A percentile compares a stretch with the other conserved stretches of the same genome.
phyloP scores from a whole-genome alignment of 257 asterid species.

The Plantago major region DNA sequence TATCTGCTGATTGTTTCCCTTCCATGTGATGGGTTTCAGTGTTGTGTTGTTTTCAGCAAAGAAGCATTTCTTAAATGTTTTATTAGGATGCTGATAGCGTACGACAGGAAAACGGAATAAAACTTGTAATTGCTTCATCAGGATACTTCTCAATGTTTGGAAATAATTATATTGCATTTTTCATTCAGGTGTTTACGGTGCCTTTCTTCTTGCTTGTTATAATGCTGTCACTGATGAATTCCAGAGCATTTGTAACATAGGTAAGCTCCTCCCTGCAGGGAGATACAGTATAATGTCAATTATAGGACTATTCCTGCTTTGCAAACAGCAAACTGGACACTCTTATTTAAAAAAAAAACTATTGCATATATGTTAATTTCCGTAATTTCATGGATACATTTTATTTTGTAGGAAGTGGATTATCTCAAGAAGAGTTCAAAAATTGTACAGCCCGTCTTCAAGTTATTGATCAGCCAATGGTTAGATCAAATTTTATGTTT shows the following conservation, averaged over 20 bases:
- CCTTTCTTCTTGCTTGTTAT: constrained; percentile 96
- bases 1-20: too few species aligned
- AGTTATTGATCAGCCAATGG: constrained; percentile 83
- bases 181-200: constrained; percentile 70
- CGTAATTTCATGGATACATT: constrained; percentile 2
- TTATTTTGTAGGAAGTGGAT: constrained; percentile 68
- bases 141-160: not conserved
- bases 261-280: constrained; percentile 31
- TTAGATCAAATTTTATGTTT: constrained; percentile 22
- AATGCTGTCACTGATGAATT: constrained; percentile 76
- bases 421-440: constrained; percentile 78
- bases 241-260: constrained; percentile 93
- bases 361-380: not conserved
- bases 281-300: constrained; percentile 13
- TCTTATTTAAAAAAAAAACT: constrained; percentile 6
- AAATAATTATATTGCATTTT: constrained; percentile 10
- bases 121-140: too few species aligned
- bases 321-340: constrained; percentile 2
- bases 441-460: constrained; percentile 80
- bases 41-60: too few species aligned
- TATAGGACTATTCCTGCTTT: constrained; percentile 3
- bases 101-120: too few species aligned
- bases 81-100: too few species aligned
- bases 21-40: too few species aligned
- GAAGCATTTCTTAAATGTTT: too few species aligned